These are phyloP conservation scores for Atkinsonella hypoxylon DNA, from an alignment of 2,329 filamentous ascomycete genomes.

Conservation along the genomic window DNA sequence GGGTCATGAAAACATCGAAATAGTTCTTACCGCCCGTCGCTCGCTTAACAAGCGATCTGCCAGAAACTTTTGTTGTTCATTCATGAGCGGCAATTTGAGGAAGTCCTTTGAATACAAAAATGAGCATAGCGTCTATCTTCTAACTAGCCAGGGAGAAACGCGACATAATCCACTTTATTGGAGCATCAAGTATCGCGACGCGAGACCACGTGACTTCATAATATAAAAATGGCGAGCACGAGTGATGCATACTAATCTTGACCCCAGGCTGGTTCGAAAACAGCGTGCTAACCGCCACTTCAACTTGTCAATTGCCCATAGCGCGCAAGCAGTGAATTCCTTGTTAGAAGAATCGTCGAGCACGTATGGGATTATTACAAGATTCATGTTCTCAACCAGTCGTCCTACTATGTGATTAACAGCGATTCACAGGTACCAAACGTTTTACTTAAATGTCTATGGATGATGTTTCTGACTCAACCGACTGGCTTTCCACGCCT, in stretches of 20 bases:
- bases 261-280: background rate
- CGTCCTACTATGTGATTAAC: background rate
- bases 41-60: conserved; percentile 67
- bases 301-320: too few relatives aligned
- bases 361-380: background rate
- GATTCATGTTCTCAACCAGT: too few relatives aligned
- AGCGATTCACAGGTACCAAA: background rate
- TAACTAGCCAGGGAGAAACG: background rate
- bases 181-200: conserved; percentile 9
- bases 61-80: conserved; percentile 59
- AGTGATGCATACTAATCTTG: too few relatives aligned
- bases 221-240: too few relatives aligned
- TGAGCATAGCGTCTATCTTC: too few relatives aligned
- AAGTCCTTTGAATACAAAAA: too few relatives aligned
- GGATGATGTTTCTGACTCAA: conserved; percentile 55
- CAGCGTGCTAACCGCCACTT: too few relatives aligned
- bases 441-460: conserved; percentile 17
- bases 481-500: conserved; percentile 68
- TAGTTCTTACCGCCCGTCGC: conserved; percentile 49
- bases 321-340: too few relatives aligned
- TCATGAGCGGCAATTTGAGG: conserved; percentile 25
- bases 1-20: background rate
- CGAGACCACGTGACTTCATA: conserved; percentile 25
- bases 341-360: background rate
- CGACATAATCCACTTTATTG: conserved; percentile 5